Base-by-base conservation (phyloP, 805 yeast species). In the Vanderwaltozyma polyspora region DNA sequence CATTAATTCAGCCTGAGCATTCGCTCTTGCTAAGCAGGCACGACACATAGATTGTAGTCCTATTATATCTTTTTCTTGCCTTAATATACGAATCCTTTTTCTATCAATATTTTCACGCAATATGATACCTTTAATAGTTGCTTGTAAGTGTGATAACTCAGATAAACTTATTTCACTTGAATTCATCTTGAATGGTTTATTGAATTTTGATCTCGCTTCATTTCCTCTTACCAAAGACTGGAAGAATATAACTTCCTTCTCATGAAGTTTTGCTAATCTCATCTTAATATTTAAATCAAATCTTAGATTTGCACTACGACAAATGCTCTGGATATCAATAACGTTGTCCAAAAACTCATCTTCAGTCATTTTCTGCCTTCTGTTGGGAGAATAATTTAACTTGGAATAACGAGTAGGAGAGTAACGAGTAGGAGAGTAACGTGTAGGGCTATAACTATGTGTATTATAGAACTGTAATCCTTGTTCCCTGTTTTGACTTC, bases 251-350 rank as follows among this genome's bases (percentile, higher is more conserved):
- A 79, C 49, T 16, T 70, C 72, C 10, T 67, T 69, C 6, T 66
- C 66, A 44, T 72, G 73, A 1, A 81, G 68, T 38, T 67, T 70
- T 19, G 81, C 50, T 63, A 80, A 67, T 39, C 77, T 76, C 37
- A 66, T 67, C 43, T 72, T 70, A 24, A 81, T 79, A 52, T 74
- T 76, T 60, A 76, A 62, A 15, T 61, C 59, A 50, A 77, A 81
- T 34, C 95, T 67, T 36, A 72, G 60, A 27, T 74, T 63, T 0
- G 82, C 75, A 14, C 91, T 94, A 43, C 84, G 64, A 13, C 82
- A 68, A 17, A 76, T 57, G 0, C 91, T 72, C 52, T 86, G 95
- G 13, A 86, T 59, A 36, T 59, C 62, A 25, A 67, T 57, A 25
- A 79, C 68, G 5, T 34, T 34, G 7, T 43, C 52, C 33, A 49